These are phyloP conservation scores for Setomelanomma holmii DNA, from an alignment of 2,329 filamentous ascomycete genomes.

Conservation along the genomic window DNA sequence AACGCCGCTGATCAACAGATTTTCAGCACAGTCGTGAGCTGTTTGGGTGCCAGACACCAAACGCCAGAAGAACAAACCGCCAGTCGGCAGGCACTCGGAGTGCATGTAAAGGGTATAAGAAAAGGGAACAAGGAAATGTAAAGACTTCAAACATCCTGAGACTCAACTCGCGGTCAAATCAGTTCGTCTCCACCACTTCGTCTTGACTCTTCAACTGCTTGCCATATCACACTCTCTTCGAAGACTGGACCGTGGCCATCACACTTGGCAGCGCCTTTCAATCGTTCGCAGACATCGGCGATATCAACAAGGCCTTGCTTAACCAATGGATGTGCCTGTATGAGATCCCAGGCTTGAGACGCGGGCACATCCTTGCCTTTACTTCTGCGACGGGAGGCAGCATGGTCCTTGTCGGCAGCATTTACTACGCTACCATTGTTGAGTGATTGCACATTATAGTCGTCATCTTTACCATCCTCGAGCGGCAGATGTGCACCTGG, in stretches of 20 bases:
- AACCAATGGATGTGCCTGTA: slow-evolving; percentile 80
- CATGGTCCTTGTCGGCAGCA: slow-evolving; percentile 35
- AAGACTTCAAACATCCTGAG: not conserved
- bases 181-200: slow-evolving; percentile 81
- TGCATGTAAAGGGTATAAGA: not conserved
- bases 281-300: slow-evolving; percentile 76
- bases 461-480: slow-evolving; percentile 28
- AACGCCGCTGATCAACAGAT: no score
- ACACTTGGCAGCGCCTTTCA: slow-evolving; percentile 78
- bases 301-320: slow-evolving; percentile 81
- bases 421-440: slow-evolving; percentile 41
- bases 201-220: slow-evolving; percentile 80
- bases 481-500: slow-evolving; percentile 40
- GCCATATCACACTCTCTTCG: slow-evolving; percentile 74
- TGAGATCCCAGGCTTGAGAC: slow-evolving; percentile 80
- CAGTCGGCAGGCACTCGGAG: not conserved
- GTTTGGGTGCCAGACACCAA: not conserved
- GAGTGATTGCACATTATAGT: slow-evolving; percentile 39
- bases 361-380: slow-evolving; percentile 41
- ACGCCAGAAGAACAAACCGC: not conserved
- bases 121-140: not conserved
- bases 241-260: slow-evolving; percentile 89
- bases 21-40: not conserved
- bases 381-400: slow-evolving; percentile 24
- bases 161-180: slow-evolving; percentile 51